phyloP scores from a whole-genome alignment of 257 asterid species.

The Solanum bulbocastanum region DNA sequence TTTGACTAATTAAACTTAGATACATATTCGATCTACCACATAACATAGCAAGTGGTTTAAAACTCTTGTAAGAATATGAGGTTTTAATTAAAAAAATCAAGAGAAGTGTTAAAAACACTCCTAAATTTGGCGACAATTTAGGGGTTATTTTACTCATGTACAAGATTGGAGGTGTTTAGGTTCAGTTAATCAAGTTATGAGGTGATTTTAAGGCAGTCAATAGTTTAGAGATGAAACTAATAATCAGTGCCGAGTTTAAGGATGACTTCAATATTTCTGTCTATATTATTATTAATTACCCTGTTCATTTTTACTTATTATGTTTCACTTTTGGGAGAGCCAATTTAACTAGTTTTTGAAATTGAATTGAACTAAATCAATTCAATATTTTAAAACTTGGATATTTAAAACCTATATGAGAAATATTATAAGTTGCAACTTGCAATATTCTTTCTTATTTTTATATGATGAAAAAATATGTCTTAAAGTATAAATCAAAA shows the following conservation, averaged over 20 bases:
- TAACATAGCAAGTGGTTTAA: neutral
- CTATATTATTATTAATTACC: neutral
- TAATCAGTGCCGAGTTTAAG: accelerated
- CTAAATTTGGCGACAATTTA: no score
- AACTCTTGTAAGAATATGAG: no score
- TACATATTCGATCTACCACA: neutral
- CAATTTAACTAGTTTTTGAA: neutral
- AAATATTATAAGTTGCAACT: neutral
- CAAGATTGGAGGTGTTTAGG: neutral
- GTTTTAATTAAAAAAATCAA: no score
- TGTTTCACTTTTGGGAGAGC: neutral
- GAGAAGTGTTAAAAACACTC: neutral
- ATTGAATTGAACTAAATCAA: no score
- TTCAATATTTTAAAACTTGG: no score
- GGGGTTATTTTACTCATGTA: neutral
- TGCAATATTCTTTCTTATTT: neutral
- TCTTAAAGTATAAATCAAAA: neutral
- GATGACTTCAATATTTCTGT: accelerated
- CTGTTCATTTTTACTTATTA: neutral
- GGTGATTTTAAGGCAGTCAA: neutral
- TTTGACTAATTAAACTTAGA: neutral
- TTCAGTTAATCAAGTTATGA: neutral
- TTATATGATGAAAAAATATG: neutral
- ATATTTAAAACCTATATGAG: no score
- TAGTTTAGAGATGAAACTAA: no score